Evolutionary conservation across 768 basidiomycete species (phyloP).

Genomic region (Phallus indusiatus): DNA sequence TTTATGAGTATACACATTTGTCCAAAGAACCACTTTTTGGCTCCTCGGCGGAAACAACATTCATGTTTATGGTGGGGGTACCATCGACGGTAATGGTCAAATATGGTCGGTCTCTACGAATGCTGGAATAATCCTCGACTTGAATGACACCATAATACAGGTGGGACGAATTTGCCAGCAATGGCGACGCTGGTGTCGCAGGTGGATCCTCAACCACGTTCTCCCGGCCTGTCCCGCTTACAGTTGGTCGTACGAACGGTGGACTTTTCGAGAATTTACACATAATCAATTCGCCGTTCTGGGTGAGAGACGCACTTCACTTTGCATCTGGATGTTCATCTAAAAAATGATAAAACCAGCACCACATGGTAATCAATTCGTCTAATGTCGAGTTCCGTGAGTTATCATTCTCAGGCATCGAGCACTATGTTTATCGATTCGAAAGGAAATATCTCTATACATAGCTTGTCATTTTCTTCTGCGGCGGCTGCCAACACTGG

Average conservation of each 20-base stretch:
- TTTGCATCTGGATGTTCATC: neutral
- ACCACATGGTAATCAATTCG: constrained; percentile 33
- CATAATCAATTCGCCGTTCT: constrained; percentile 31
- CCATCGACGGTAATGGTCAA: constrained; percentile 57
- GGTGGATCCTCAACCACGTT: constrained; percentile 34
- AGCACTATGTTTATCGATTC: neutral
- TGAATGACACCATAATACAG: neutral
- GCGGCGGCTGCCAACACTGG: constrained; percentile 38
- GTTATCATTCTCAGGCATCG: neutral
- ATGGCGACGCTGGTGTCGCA: constrained; percentile 28
- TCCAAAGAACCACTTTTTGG: constrained; percentile 34
- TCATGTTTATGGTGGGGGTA: constrained; percentile 47
- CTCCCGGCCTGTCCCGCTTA: constrained; percentile 46
- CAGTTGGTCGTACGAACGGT: constrained; percentile 40
- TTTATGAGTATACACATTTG: neutral
- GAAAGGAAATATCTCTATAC: constrained; percentile 35
- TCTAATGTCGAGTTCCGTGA: constrained; percentile 2
- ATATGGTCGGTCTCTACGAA: constrained; percentile 24
- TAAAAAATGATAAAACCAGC: constrained; percentile 19
- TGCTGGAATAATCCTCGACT: no score
- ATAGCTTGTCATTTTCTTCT: constrained; percentile 35
- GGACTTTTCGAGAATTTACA: constrained; percentile 35
- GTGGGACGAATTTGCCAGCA: neutral
- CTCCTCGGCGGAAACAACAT: constrained; percentile 42
- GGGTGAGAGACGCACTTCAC: constrained; percentile 21